Percentiles rank a stretch among this genome's conserved stretches.
Conservation (phyloP, 495 filamentous ascomycete genomes). For the Rhypophila decipiens region DNA sequence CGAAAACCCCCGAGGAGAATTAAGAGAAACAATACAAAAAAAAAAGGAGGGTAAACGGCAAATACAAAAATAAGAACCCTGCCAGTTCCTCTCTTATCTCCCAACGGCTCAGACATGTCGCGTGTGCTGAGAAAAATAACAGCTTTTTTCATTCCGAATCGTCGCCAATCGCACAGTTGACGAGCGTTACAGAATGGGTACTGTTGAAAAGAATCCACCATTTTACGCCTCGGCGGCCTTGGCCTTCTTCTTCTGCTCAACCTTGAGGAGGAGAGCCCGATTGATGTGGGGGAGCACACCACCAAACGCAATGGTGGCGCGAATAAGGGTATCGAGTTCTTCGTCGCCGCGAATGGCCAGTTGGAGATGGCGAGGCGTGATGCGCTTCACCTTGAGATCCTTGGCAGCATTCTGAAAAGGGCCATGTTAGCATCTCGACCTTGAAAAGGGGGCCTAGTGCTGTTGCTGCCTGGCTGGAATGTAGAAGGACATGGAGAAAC, state of each 20-base stretch:
- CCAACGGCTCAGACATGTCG: conserved; percentile 1
- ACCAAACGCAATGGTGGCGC: conserved; percentile 96
- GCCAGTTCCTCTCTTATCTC: not conserved
- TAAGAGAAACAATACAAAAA: no score
- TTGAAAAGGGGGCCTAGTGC: not conserved
- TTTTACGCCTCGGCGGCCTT: conserved; percentile 56
- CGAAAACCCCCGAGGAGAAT: no score
- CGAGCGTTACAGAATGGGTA: not conserved
- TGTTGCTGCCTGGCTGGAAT: not conserved
- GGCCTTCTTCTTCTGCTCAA: conserved; percentile 98
- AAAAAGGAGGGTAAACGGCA: no score
- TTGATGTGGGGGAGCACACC: conserved; percentile 99
- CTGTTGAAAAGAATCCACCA: not conserved
- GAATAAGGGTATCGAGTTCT: conserved; percentile 94
- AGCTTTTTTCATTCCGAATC: no score
- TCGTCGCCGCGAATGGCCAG: conserved; percentile 98
- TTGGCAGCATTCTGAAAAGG: conserved; percentile 77
- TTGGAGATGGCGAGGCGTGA: conserved; percentile 95
- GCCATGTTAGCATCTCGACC: not conserved
- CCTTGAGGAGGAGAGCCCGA: conserved; percentile 92
- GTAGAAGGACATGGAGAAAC: conserved; percentile 19
- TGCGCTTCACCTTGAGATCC: conserved; percentile 99
- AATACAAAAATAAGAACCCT: not conserved
- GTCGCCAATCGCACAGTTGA: no score
- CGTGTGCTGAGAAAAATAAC: not conserved